Percentiles rank a stretch among this genome's conserved stretches.
These are phyloP conservation scores for Pichia sp. DNA, from an alignment of 1,139 yeast species.

Conservation along the genomic window DNA sequence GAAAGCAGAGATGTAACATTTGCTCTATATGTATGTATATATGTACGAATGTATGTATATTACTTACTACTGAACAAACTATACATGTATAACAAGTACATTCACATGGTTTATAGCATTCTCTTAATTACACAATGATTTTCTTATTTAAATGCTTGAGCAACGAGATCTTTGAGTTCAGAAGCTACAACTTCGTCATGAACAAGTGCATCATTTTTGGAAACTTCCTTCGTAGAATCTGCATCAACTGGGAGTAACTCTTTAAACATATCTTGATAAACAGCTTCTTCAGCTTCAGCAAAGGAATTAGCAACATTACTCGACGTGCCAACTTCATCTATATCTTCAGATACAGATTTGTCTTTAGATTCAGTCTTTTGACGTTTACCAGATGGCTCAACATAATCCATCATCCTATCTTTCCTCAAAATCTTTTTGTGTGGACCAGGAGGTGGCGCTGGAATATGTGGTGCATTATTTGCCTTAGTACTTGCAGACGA, in stretches of 20 bases:
- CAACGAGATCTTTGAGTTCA: conserved; percentile 29
- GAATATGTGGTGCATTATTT: too few species aligned
- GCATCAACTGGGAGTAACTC: conserved; percentile 4
- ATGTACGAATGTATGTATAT: too few species aligned
- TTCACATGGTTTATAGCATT: too few species aligned
- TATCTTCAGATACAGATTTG: too few species aligned
- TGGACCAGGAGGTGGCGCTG: background rate
- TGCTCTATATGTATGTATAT: too few species aligned
- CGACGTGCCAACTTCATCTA: too few species aligned
- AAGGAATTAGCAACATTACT: background rate
- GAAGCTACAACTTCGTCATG: conserved; percentile 25
- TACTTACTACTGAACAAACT: too few species aligned
- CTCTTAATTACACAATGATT: background rate
- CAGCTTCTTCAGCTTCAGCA: conserved; percentile 2
- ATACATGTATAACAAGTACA: too few species aligned
- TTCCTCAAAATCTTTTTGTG: background rate
- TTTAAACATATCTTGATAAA: conserved; percentile 12
- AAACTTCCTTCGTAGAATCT: background rate
- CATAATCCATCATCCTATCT: background rate
- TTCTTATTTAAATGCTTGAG: conserved; percentile 25
- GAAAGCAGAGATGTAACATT: too few species aligned
- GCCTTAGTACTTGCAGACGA: too few species aligned
- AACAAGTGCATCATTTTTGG: conserved; percentile 7
- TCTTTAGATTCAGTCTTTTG: too few species aligned
- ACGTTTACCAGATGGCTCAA: background rate